phyloP scores from a whole-genome alignment of 1,139 yeast genomes.

The Arxiozyma heterogenica region DNA sequence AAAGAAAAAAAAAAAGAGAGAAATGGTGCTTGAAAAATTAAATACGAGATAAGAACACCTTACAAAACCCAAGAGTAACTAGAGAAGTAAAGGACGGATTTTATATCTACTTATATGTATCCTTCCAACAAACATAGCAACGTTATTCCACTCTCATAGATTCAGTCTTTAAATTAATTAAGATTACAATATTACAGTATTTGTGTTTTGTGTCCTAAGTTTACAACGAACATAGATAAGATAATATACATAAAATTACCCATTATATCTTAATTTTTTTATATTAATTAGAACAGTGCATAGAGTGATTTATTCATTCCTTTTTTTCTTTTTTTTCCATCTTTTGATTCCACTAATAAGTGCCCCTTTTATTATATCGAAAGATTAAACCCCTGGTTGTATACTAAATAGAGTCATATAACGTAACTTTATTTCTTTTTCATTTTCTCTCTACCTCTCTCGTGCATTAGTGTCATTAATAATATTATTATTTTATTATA shows the following conservation, averaged over 20 bases:
- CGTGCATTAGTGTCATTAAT: too few species aligned
- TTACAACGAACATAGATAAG: background rate
- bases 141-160: background rate
- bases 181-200: background rate
- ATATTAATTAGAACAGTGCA: too few species aligned
- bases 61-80: background rate
- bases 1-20: background rate
- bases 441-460: background rate
- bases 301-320: too few species aligned
- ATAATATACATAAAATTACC: too few species aligned
- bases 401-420: too few species aligned
- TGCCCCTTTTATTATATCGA: background rate
- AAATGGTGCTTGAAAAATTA: too few species aligned
- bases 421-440: background rate
- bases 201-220: background rate
- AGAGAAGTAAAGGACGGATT: too few species aligned
- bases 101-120: background rate
- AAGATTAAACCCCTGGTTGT: background rate
- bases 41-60: too few species aligned
- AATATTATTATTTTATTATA: too few species aligned
- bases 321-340: too few species aligned
- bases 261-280: too few species aligned
- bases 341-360: background rate
- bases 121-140: too few species aligned
- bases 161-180: background rate